Conservation (phyloP, 306 rosid species). For the Cucumis cinereus region DNA sequence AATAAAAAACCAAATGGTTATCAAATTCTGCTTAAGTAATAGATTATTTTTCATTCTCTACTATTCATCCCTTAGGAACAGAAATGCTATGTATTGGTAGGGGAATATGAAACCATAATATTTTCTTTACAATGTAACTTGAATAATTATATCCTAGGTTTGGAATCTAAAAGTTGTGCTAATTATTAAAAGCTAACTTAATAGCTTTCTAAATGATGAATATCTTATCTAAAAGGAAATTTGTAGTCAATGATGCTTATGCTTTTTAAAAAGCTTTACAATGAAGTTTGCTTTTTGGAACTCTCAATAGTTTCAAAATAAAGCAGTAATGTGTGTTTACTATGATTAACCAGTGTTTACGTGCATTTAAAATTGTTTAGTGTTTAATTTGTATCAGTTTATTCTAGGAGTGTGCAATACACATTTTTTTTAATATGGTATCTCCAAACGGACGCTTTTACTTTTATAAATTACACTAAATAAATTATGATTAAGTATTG, state of each 20-base stretch:
- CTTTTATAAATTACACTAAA: no score
- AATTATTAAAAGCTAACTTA: not conserved
- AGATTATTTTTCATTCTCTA: not conserved
- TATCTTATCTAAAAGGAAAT: not conserved
- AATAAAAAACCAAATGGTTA: no score
- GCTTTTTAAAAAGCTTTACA: not conserved
- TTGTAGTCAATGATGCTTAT: not conserved
- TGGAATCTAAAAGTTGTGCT: not conserved
- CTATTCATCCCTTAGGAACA: not conserved
- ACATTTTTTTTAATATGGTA: not conserved
- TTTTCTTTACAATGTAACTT: not conserved
- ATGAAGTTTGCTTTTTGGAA: not conserved
- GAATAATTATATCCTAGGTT: not conserved
- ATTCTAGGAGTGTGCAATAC: not conserved
- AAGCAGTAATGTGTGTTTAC: not conserved
- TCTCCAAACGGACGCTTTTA: no score
- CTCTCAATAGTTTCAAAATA: not conserved
- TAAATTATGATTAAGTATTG: no score
- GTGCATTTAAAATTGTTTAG: no score
- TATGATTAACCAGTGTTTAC: not conserved
- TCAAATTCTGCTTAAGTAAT: not conserved
- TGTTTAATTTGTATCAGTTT: not conserved
- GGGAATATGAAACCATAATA: not conserved
- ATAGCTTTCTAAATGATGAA: not conserved
- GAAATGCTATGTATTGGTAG: not conserved